A percentile compares a stretch with the other conserved stretches of the same genome.
phyloP scores from a whole-genome alignment of 108 stramenopile genomes.

The Nitzschia sp. region DNA sequence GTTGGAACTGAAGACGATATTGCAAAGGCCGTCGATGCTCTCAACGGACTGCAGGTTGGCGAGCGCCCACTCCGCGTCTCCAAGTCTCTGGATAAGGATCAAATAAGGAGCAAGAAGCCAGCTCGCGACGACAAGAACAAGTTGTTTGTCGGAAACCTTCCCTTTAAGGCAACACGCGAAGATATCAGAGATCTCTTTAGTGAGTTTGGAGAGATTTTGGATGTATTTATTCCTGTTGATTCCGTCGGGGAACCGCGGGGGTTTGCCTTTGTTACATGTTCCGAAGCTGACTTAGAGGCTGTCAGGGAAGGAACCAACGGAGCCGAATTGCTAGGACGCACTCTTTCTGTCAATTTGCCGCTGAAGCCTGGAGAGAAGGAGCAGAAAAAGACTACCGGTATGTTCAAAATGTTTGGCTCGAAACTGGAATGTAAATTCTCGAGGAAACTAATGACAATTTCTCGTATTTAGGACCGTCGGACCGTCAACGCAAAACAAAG shows the following conservation, averaged over 20 bases:
- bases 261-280: slow-evolving; percentile 83
- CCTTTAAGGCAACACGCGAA: slow-evolving; percentile 54
- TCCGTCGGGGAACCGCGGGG: slow-evolving; percentile 58
- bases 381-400: neutral
- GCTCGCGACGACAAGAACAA: slow-evolving; percentile 38
- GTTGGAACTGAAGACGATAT: slow-evolving; percentile 68
- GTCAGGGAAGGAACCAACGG: slow-evolving; percentile 57
- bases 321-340: slow-evolving; percentile 59
- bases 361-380: slow-evolving; percentile 62
- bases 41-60: slow-evolving; percentile 52
- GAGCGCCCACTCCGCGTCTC: slow-evolving; percentile 73
- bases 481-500: slow-evolving; percentile 42
- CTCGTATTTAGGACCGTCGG: neutral
- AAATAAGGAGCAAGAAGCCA: slow-evolving; percentile 35
- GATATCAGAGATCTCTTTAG: slow-evolving; percentile 66
- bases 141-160: slow-evolving; percentile 85
- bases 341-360: slow-evolving; percentile 59
- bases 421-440: neutral
- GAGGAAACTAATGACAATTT: neutral
- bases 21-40: slow-evolving; percentile 53
- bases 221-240: slow-evolving; percentile 55
- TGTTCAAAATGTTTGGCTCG: neutral
- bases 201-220: slow-evolving; percentile 43
- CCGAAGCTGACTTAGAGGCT: slow-evolving; percentile 41
- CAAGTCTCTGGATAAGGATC: slow-evolving; percentile 65